Conservation (phyloP, 176 grass and related monocot genomes). For the Triticum monococcum region DNA sequence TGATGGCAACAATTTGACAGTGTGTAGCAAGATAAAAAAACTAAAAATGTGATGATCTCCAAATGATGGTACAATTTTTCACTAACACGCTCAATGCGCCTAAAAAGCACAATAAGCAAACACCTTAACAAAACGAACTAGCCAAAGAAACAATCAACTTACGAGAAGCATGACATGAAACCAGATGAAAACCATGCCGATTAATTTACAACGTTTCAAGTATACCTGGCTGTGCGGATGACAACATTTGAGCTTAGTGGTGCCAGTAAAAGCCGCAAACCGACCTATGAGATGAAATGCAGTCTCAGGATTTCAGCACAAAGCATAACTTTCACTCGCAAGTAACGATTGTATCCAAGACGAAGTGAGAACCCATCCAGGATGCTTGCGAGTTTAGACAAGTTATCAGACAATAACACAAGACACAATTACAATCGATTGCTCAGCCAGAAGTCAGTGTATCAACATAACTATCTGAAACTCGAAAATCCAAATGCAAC, state of each 20-base stretch:
- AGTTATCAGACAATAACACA: background rate
- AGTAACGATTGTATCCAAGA: background rate
- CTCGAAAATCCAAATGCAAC: background rate
- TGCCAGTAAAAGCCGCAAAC: conserved; percentile 52
- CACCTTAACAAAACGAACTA: background rate
- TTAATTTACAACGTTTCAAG: background rate
- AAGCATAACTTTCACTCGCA: conserved; percentile 1
- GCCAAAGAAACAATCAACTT: background rate
- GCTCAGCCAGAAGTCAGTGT: background rate
- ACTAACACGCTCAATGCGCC: background rate
- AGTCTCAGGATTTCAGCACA: conserved; percentile 18
- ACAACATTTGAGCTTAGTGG: conserved; percentile 46
- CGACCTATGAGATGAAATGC: conserved; percentile 25
- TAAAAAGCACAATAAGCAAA: background rate
- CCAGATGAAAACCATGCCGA: background rate
- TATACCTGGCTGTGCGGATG: conserved; percentile 50
- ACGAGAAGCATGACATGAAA: background rate
- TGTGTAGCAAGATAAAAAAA: conserved; percentile 1
- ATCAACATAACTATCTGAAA: background rate
- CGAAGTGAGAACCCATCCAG: conserved; percentile 17
- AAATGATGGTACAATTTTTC: background rate
- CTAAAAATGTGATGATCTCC: background rate
- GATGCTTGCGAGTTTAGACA: background rate
- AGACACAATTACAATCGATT: background rate
- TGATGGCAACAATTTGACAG: background rate